Conservation (phyloP, 371 early-diverging fungal species). For the Mucor ambiguus region DNA sequence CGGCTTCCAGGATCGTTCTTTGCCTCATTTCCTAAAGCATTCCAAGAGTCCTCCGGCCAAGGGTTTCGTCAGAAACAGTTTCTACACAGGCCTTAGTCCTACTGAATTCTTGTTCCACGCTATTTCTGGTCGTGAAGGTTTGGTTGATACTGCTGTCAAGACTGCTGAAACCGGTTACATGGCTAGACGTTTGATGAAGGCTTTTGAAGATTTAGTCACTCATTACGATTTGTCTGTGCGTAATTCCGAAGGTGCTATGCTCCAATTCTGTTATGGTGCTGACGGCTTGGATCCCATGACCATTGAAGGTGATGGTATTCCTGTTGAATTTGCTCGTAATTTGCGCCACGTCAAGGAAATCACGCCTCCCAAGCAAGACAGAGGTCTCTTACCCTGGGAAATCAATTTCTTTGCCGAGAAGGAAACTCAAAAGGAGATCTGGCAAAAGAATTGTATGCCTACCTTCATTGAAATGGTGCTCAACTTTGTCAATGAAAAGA, state of each 20-base stretch:
- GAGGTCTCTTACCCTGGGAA: slow-evolving; percentile 72
- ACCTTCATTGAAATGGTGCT: slow-evolving; percentile 66
- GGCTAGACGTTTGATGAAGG: slow-evolving; percentile 99
- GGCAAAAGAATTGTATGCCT: slow-evolving; percentile 64
- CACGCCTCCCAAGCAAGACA: slow-evolving; percentile 30
- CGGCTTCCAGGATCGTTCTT: slow-evolving; percentile 96
- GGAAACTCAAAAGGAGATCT: slow-evolving; percentile 53
- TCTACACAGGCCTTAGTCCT: slow-evolving; percentile 95
- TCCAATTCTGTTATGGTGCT: slow-evolving; percentile 98
- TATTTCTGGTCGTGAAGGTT: slow-evolving; percentile 99
- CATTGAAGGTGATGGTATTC: slow-evolving; percentile 92
- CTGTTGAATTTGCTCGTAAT: slow-evolving; percentile 89
- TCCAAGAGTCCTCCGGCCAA: slow-evolving; percentile 91
- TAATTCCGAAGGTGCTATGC: slow-evolving; percentile 89
- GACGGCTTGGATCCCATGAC: slow-evolving; percentile 97
- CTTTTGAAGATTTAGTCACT: slow-evolving; percentile 95
- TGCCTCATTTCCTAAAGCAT: slow-evolving; percentile 96
- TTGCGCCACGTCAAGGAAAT: slow-evolving; percentile 65
- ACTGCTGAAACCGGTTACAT: slow-evolving; percentile 99
- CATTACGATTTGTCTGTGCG: slow-evolving; percentile 98
- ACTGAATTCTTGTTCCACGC: slow-evolving; percentile 99
- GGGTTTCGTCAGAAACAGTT: slow-evolving; percentile 98
- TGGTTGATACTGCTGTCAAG: slow-evolving; percentile 99
- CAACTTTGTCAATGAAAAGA: slow-evolving; percentile 55
- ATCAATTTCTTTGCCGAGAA: slow-evolving; percentile 60